phyloP scores from a whole-genome alignment of 352 stramenopile genomes.

The Phytopythium oedochilum region DNA sequence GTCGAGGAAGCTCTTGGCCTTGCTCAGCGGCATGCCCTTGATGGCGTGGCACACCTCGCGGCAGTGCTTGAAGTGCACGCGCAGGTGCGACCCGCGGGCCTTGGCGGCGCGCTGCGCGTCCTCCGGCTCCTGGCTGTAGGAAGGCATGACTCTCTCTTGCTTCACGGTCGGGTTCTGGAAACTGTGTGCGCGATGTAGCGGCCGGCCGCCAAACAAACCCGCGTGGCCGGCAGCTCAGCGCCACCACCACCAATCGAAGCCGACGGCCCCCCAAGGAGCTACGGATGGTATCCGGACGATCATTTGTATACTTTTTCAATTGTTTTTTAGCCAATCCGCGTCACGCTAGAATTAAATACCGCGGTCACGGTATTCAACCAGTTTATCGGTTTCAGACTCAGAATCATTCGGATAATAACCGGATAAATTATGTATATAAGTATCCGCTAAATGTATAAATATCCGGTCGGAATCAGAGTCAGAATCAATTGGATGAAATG shows the following conservation, averaged over 20 bases:
- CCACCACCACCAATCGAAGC: conserved; percentile 9
- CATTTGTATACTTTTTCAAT: not conserved
- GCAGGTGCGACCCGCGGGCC: conserved; percentile 94
- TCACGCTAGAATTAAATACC: not conserved
- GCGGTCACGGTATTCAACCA: no score
- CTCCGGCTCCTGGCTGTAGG: conserved; percentile 90
- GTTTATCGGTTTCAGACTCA: no score
- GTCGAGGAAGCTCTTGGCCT: conserved; percentile 95
- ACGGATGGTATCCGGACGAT: not conserved
- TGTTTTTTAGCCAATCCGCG: no score
- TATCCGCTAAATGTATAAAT: no score
- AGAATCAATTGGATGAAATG: no score
- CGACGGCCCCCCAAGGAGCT: not conserved
- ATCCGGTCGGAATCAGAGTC: not conserved
- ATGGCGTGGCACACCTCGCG: conserved; percentile 97
- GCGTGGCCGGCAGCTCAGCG: not conserved
- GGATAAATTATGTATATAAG: no score
- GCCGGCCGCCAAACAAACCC: not conserved
- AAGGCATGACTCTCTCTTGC: conserved; percentile 70
- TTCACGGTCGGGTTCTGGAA: conserved; percentile 81
- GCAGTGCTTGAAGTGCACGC: conserved; percentile 99
- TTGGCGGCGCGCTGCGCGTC: conserved; percentile 90
- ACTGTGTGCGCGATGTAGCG: conserved; percentile 22
- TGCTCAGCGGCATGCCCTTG: conserved; percentile 95
- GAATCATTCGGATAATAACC: no score